A percentile compares a stretch with the other conserved stretches of the same genome.
These are phyloP conservation scores for Leccinum arenicola DNA, from an alignment of 768 basidiomycete species.

Conservation along the genomic window DNA sequence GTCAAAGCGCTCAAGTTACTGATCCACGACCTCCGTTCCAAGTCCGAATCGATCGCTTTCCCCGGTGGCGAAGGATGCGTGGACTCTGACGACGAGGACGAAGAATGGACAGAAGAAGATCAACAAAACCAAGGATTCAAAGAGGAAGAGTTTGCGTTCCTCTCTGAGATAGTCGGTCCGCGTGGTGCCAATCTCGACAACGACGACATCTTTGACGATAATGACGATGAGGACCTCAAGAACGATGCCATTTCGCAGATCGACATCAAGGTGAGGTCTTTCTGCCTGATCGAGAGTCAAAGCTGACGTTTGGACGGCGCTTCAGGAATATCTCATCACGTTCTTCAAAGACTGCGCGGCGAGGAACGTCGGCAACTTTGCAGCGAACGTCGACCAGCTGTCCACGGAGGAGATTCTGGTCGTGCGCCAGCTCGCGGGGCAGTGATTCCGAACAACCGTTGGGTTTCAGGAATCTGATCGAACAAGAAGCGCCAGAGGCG, in stretches of 20 bases:
- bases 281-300: conserved; percentile 15
- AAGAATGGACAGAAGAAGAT: conserved; percentile 94
- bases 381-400: conserved; percentile 60
- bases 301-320: neutral
- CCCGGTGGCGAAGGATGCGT: conserved; percentile 56
- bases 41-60: conserved; percentile 69
- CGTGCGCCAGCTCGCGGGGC: conserved; percentile 48
- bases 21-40: conserved; percentile 77
- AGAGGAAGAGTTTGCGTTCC: conserved; percentile 76
- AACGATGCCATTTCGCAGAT: conserved; percentile 84
- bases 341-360: conserved; percentile 71
- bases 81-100: conserved; percentile 83
- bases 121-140: conserved; percentile 55
- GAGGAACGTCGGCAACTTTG: conserved; percentile 61
- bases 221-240: conserved; percentile 84
- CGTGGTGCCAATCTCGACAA: conserved; percentile 73
- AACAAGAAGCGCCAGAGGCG: neutral
- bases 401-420: conserved; percentile 69
- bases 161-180: conserved; percentile 81
- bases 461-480: neutral
- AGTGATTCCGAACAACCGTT: conserved; percentile 11
- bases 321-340: conserved; percentile 61
- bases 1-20: conserved; percentile 91
- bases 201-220: conserved; percentile 69
- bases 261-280: conserved; percentile 57